Evolutionary conservation across 768 basidiomycete genomes (phyloP).

Genomic region (Phylloporus sp.): DNA sequence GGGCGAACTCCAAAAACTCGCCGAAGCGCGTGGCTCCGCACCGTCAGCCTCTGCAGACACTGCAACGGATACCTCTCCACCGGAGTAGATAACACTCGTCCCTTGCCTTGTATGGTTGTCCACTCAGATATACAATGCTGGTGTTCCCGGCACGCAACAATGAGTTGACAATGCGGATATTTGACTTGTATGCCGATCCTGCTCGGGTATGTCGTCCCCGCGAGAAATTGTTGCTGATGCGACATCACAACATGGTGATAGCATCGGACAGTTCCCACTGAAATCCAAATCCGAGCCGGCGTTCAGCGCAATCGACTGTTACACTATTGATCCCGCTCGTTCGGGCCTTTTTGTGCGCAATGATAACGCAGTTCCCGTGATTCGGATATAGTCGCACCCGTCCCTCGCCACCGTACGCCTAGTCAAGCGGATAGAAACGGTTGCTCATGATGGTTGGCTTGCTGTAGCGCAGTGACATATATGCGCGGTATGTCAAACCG

Average conservation of each 20-base stretch:
- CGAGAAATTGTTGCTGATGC: background rate
- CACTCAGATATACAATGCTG: constrained; percentile 2
- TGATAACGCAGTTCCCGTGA: background rate
- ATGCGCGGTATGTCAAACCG: background rate
- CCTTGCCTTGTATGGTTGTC: constrained; percentile 4
- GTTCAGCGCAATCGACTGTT: no score
- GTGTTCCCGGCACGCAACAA: background rate
- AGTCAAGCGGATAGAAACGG: no score
- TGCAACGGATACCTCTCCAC: background rate
- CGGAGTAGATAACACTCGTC: constrained; percentile 11
- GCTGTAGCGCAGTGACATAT: constrained; percentile 1
- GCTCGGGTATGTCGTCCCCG: background rate
- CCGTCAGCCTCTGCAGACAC: constrained; percentile 1
- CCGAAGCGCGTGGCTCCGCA: constrained; percentile 8
- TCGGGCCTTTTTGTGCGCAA: background rate
- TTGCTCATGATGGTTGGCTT: no score
- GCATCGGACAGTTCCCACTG: no score
- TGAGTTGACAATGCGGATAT: background rate
- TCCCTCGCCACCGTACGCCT: no score
- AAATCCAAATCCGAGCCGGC: no score
- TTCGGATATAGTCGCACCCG: no score
- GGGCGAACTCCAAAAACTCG: constrained; percentile 26
- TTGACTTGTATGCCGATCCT: background rate
- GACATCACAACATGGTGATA: no score
- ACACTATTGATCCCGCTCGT: background rate